Percentiles rank a stretch among this genome's conserved stretches.
Evolutionary conservation across 2,329 filamentous ascomycete species (phyloP).

Genomic region (Colletotrichum sp.): DNA sequence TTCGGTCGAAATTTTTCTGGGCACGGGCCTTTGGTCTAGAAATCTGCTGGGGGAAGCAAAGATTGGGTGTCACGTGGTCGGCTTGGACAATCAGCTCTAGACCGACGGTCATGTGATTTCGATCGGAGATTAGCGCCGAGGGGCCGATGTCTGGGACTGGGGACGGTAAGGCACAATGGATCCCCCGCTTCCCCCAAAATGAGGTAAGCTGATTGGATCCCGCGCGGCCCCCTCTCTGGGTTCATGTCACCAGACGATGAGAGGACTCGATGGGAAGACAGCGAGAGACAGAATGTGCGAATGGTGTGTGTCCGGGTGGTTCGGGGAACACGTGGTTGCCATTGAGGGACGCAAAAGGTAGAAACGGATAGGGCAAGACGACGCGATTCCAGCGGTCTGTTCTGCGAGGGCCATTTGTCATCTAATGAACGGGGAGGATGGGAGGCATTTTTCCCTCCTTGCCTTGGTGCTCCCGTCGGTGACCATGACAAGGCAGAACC

Average conservation of each 20-base stretch:
- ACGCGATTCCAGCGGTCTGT: slow-evolving; percentile 6
- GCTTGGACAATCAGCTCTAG: not conserved
- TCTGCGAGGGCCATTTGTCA: not conserved
- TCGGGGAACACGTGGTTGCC: slow-evolving; percentile 18
- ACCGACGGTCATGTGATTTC: not conserved
- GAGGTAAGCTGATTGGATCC: not conserved
- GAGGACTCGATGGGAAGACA: not conserved
- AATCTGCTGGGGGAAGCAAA: not conserved
- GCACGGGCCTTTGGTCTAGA: not conserved
- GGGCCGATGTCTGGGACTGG: slow-evolving; percentile 1
- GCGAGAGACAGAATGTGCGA: not conserved
- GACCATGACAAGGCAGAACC: not conserved
- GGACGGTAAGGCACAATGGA: not conserved
- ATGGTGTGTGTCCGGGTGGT: not conserved
- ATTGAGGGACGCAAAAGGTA: not conserved
- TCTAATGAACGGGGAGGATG: not conserved
- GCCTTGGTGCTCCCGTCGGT: not conserved
- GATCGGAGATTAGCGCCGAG: slow-evolving; percentile 6
- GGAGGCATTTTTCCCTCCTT: not conserved
- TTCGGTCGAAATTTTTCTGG: slow-evolving; percentile 11
- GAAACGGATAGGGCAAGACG: not conserved
- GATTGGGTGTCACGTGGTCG: not conserved
- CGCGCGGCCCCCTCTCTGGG: not conserved
- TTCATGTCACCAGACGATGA: slow-evolving; percentile 16
- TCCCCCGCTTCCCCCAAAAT: not conserved